These are phyloP conservation scores for Haplographium delicatum DNA, from an alignment of 495 filamentous ascomycete genomes.

Conservation along the genomic window DNA sequence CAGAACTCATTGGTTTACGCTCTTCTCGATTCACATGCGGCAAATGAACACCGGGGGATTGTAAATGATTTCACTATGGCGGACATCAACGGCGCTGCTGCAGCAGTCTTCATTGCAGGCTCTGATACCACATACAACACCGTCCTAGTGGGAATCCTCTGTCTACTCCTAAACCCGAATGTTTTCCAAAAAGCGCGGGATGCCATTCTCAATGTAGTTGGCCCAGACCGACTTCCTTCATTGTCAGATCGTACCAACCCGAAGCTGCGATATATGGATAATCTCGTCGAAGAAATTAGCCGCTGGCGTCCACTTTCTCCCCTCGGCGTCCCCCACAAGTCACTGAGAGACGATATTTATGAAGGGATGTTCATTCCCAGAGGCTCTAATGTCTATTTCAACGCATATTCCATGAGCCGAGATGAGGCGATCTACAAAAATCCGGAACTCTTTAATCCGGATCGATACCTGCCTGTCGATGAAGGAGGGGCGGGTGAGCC, in stretches of 20 bases:
- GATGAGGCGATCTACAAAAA: constrained; percentile 35
- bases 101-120: constrained; percentile 15
- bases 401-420: constrained; percentile 42
- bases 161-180: constrained; percentile 27
- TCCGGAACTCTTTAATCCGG: constrained; percentile 39
- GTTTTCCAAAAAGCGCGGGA: constrained; percentile 26
- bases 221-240: constrained; percentile 23
- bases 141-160: constrained; percentile 21
- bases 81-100: constrained; percentile 18
- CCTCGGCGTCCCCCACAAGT: constrained; percentile 29
- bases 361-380: constrained; percentile 43
- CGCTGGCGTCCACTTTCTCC: constrained; percentile 23
- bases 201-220: constrained; percentile 29
- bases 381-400: constrained; percentile 40
- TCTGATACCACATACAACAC: constrained; percentile 15
- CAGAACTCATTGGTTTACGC: constrained; percentile 3
- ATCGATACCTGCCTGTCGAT: constrained; percentile 36
- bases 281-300: constrained; percentile 26
- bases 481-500: constrained; percentile 46
- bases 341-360: constrained; percentile 32
- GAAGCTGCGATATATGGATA: constrained; percentile 26
- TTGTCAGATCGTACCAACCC: constrained; percentile 23
- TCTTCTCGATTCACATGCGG: neutral
- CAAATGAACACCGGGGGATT: neutral
- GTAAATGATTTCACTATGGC: neutral